Evolutionary conservation across 2,329 filamentous ascomycete genomes (phyloP).

Genomic region (Diaporthe caulivora): DNA sequence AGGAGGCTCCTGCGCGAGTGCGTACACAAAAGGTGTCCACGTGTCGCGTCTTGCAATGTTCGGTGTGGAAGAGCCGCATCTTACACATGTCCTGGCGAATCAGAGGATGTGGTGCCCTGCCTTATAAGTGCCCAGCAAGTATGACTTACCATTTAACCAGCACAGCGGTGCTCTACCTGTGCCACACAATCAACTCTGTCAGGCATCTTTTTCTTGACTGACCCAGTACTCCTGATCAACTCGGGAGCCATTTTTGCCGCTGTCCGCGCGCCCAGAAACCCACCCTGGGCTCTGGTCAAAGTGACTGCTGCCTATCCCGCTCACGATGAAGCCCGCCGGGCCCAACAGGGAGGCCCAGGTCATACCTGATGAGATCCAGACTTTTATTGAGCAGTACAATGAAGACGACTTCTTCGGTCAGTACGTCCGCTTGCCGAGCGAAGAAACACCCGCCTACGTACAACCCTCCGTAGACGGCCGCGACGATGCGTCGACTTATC

Average conservation of each 20-base stretch:
- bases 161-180: background rate
- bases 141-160: background rate
- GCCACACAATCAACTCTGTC: slow-evolving; percentile 1
- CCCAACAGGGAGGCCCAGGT: background rate
- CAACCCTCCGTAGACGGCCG: slow-evolving; percentile 11
- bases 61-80: slow-evolving; percentile 26
- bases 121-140: background rate
- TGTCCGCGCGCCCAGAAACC: background rate
- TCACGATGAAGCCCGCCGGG: background rate
- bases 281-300: background rate
- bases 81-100: slow-evolving; percentile 5
- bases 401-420: background rate
- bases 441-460: slow-evolving; percentile 4
- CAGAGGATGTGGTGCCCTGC: background rate
- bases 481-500: slow-evolving; percentile 17
- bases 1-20: background rate
- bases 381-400: background rate
- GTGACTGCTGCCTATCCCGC: slow-evolving; percentile 6
- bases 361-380: background rate
- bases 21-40: background rate
- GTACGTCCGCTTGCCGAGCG: background rate
- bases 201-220: background rate
- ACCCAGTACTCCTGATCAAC: background rate
- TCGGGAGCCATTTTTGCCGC: background rate
- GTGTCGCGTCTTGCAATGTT: slow-evolving; percentile 8